These are phyloP conservation scores for Fraxinus anomala DNA, from an alignment of 257 asterid species.

Conservation along the genomic window DNA sequence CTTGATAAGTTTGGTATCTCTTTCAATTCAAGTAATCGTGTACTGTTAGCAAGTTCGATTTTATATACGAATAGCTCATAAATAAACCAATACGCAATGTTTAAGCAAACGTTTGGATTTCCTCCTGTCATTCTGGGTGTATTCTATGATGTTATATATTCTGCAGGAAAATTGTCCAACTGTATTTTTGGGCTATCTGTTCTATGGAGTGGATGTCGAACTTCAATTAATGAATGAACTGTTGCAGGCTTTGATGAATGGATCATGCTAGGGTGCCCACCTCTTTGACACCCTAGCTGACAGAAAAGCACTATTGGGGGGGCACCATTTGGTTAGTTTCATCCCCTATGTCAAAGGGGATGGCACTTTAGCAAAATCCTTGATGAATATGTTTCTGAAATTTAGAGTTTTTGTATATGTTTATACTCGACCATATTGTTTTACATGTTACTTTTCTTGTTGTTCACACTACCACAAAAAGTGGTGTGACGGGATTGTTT, in stretches of 20 bases:
- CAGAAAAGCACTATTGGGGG: no score
- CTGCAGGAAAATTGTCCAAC: not conserved
- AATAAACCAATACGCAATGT: not conserved
- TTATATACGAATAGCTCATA: not conserved
- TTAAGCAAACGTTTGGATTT: not conserved
- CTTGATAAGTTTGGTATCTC: conserved; percentile 39
- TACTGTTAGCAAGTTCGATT: not conserved
- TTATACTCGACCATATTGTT: not conserved
- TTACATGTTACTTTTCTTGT: no score
- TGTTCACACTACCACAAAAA: no score
- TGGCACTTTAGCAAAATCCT: no score
- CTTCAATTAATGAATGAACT: not conserved
- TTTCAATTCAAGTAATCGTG: conserved; percentile 19
- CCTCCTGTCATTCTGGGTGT: not conserved
- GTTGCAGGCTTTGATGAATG: not conserved
- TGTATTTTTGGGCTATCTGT: not conserved
- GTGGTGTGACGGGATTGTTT: no score
- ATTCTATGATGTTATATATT: not conserved
- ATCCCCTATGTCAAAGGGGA: no score
- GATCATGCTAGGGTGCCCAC: no score
- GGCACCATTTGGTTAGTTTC: no score
- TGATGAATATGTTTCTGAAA: not conserved
- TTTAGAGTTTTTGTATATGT: not conserved
- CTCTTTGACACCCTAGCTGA: no score
- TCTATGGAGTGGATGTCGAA: not conserved